phyloP scores from a whole-genome alignment of 306 rosid genomes.

The Fragaria vesca region DNA sequence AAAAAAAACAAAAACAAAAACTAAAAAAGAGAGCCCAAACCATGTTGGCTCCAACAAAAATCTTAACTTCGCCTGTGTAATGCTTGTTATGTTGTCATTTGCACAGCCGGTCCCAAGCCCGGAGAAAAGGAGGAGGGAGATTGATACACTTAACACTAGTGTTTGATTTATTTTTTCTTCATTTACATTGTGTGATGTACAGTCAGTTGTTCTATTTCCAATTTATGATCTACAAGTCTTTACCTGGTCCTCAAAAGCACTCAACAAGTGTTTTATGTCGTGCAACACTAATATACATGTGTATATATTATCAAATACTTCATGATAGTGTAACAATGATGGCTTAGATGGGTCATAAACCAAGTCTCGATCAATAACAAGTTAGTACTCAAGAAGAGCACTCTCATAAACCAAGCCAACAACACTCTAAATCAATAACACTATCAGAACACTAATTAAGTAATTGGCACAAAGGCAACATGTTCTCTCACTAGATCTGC shows the following conservation, averaged over 20 bases:
- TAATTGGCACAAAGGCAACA: background rate
- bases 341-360: background rate
- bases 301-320: background rate
- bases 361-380: too few species aligned
- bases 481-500: slow-evolving; percentile 5
- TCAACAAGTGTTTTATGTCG: background rate
- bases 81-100: background rate
- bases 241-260: background rate
- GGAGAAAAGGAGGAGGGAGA: slow-evolving; percentile 28
- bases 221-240: background rate
- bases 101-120: slow-evolving; percentile 39
- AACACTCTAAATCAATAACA: background rate
- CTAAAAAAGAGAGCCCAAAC: background rate
- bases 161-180: background rate
- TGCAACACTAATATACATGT: background rate
- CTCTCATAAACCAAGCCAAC: background rate
- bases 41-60: background rate
- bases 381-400: too few species aligned
- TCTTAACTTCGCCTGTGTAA: slow-evolving; percentile 33
- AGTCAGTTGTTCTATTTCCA: background rate
- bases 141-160: background rate
- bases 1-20: background rate
- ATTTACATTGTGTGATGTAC: background rate
- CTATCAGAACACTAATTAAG: background rate
- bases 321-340: background rate